Evolutionary conservation across 2,329 filamentous ascomycete genomes (phyloP).

Genomic region (Cryphonectria radicalis): DNA sequence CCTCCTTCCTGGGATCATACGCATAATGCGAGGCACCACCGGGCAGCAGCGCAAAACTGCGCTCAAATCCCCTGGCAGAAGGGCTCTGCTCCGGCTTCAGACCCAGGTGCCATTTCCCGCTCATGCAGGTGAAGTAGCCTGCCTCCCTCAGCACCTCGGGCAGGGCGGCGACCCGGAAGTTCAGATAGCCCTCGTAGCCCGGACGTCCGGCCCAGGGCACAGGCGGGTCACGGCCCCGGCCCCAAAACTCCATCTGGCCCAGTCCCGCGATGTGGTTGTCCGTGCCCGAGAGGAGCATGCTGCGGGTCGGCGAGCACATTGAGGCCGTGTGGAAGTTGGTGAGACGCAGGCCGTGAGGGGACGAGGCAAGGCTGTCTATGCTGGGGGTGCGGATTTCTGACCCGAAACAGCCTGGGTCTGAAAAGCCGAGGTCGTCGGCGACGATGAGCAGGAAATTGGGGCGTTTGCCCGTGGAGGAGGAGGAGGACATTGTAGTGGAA

Average conservation of each 20-base stretch:
- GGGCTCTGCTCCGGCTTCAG: conserved; percentile 61
- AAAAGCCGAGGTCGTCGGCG: conserved; percentile 50
- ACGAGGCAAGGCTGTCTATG: conserved; percentile 54
- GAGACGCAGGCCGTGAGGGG: conserved; percentile 53
- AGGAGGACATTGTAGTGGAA: not conserved
- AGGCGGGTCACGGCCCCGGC: not conserved
- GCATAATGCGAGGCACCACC: conserved; percentile 62
- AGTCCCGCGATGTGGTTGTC: conserved; percentile 27
- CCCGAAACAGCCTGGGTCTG: conserved; percentile 55
- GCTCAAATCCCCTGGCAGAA: conserved; percentile 60
- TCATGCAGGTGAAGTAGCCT: conserved; percentile 40
- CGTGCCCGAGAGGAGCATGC: conserved; percentile 62
- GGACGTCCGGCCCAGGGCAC: not conserved
- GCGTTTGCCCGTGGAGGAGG: not conserved
- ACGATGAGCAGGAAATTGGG: conserved; percentile 53
- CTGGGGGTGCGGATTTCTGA: conserved; percentile 63
- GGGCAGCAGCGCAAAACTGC: conserved; percentile 62
- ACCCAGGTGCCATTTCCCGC: conserved; percentile 45
- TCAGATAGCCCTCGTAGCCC: conserved; percentile 41
- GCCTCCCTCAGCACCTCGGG: conserved; percentile 38
- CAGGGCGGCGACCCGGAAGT: conserved; percentile 37
- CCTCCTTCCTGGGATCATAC: conserved; percentile 49
- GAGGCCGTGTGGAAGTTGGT: conserved; percentile 64
- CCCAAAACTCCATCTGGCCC: conserved; percentile 17
- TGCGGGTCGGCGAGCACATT: conserved; percentile 62